Evolutionary conservation across 1,284 basidiomycete species (phyloP).

Genomic region (Bjerkandera adusta): DNA sequence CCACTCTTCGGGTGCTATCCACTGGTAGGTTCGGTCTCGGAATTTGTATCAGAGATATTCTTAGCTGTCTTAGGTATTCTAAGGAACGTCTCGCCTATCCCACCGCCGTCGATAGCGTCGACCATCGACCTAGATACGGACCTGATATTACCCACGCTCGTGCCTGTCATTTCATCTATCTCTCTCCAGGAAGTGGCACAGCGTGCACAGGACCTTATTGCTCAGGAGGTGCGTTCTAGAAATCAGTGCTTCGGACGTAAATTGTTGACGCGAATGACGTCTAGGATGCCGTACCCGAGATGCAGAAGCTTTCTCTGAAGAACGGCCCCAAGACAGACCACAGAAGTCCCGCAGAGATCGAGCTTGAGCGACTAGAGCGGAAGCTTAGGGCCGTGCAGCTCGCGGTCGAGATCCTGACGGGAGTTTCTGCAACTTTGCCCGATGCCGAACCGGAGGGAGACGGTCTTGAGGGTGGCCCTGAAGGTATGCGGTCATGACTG

Average conservation of each 20-base stretch:
- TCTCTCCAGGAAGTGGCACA: conserved; percentile 55
- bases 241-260: neutral
- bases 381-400: conserved; percentile 74
- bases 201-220: conserved; percentile 53
- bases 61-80: conserved; percentile 56
- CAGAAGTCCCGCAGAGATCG: conserved; percentile 61
- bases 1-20: conserved; percentile 65
- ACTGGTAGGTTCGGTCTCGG: conserved; percentile 49
- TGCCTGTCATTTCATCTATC: conserved; percentile 63
- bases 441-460: conserved; percentile 52
- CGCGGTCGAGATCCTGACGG: conserved; percentile 83
- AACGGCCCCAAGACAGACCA: conserved; percentile 70
- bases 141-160: conserved; percentile 71
- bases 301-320: conserved; percentile 60
- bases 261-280: conserved; percentile 6
- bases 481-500: conserved; percentile 13
- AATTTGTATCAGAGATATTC: neutral
- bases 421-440: conserved; percentile 83
- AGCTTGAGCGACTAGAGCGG: conserved; percentile 75
- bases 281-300: conserved; percentile 47
- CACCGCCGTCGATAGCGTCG: conserved; percentile 61
- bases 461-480: conserved; percentile 27
- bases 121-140: conserved; percentile 69
- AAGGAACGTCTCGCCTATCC: conserved; percentile 72
- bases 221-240: conserved; percentile 44